Conservation (phyloP, 371 early-diverging fungal genomes). For the Mortierella sp. region DNA sequence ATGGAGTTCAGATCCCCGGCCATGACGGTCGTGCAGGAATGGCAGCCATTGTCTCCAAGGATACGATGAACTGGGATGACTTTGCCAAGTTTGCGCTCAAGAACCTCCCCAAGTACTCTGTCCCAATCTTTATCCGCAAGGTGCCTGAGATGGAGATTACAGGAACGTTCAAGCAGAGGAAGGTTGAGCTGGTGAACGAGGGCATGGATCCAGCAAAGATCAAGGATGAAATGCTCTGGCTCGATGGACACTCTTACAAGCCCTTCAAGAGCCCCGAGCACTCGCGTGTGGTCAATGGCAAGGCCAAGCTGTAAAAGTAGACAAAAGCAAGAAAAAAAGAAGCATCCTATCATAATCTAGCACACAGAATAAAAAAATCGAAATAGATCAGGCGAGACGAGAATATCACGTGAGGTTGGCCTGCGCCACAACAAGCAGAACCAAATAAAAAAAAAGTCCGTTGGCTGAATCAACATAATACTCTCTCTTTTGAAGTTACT, state of each 20-base stretch:
- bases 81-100: conserved; percentile 59
- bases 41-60: conserved; percentile 75
- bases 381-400: neutral
- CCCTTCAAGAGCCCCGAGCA: conserved; percentile 59
- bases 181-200: conserved; percentile 65
- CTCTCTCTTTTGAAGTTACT: neutral
- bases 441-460: conserved; percentile 7
- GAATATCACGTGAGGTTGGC: neutral
- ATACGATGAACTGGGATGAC: conserved; percentile 48
- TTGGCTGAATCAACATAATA: neutral
- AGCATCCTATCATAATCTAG: neutral
- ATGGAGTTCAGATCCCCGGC: conserved; percentile 69
- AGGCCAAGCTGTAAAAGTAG: conserved; percentile 43
- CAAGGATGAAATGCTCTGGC: conserved; percentile 65
- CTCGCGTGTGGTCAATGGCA: conserved; percentile 41
- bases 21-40: conserved; percentile 84
- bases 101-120: conserved; percentile 75
- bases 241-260: conserved; percentile 65
- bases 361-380: neutral
- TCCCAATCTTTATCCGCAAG: conserved; percentile 73
- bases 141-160: conserved; percentile 67
- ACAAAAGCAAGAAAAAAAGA: too few relatives aligned
- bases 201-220: conserved; percentile 63
- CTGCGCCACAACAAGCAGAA: conserved; percentile 7
- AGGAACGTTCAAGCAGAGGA: conserved; percentile 72